Evolutionary conservation across 345 rosid species (phyloP).

Genomic region (Salix brachista): DNA sequence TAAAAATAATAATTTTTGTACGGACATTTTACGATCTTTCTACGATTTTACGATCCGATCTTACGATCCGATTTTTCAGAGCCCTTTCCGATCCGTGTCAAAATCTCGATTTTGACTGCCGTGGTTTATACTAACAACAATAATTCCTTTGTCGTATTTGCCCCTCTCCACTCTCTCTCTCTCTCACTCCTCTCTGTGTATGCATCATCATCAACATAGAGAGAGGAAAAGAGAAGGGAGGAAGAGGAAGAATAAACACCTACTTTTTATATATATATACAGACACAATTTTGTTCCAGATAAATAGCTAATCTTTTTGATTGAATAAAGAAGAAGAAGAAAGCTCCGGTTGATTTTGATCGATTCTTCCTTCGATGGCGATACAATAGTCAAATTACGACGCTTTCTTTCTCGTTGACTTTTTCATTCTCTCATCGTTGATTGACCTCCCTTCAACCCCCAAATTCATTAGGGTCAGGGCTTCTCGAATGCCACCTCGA

Average conservation of each 20-base stretch:
- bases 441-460: neutral
- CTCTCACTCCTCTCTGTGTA: neutral
- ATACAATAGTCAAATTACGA: conserved; percentile 12
- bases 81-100: too few species aligned
- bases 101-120: too few species aligned
- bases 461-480: conserved; percentile 21
- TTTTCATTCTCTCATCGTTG: neutral
- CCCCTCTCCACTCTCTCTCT: neutral
- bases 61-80: too few species aligned
- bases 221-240: neutral
- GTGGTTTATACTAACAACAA: too few species aligned
- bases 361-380: neutral
- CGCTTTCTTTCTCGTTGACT: conserved; percentile 17
- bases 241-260: neutral
- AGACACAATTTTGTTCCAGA: neutral
- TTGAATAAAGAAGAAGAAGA: neutral
- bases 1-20: too few species aligned
- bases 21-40: too few species aligned
- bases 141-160: neutral
- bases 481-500: neutral
- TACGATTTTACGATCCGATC: too few species aligned
- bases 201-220: neutral
- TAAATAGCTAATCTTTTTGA: too few species aligned
- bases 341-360: neutral
- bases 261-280: neutral